These are phyloP conservation scores for Apiotrichum akiyoshidainum DNA, from an alignment of 1,284 basidiomycete species.

Conservation along the genomic window DNA sequence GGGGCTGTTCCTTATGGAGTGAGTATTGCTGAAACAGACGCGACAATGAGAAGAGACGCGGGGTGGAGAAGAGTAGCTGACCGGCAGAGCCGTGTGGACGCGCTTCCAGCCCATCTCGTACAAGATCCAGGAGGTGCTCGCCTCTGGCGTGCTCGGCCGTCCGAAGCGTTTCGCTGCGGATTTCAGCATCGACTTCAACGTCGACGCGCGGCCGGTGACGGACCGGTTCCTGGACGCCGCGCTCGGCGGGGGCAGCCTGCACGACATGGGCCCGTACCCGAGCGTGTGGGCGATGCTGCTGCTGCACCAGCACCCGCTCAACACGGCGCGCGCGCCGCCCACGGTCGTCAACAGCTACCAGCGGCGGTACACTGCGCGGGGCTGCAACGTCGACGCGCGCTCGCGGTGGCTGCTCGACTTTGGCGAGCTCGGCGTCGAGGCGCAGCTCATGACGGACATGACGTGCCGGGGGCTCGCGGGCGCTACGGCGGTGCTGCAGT, in stretches of 20 bases:
- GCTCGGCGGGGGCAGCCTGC: conserved; percentile 74
- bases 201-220: conserved; percentile 63
- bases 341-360: conserved; percentile 42
- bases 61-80: neutral
- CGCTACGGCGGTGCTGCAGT: conserved; percentile 19
- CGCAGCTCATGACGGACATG: conserved; percentile 28
- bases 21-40: conserved; percentile 56
- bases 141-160: conserved; percentile 43
- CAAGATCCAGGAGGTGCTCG: conserved; percentile 41
- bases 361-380: conserved; percentile 58
- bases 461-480: conserved; percentile 7
- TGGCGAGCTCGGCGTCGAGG: conserved; percentile 41
- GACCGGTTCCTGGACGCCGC: conserved; percentile 61
- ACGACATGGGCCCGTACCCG: conserved; percentile 80
- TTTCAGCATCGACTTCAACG: conserved; percentile 64
- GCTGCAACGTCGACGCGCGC: conserved; percentile 67
- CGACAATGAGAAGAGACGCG: too few species aligned
- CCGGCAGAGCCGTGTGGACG: conserved; percentile 54
- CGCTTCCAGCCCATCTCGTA: conserved; percentile 49
- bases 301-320: conserved; percentile 67
- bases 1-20: conserved; percentile 83
- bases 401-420: conserved; percentile 75
- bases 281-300: conserved; percentile 75
- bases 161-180: conserved; percentile 58
- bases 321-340: conserved; percentile 64